Base-by-base conservation (phyloP, 2,329 filamentous ascomycete species). In the Venturia nashicola region DNA sequence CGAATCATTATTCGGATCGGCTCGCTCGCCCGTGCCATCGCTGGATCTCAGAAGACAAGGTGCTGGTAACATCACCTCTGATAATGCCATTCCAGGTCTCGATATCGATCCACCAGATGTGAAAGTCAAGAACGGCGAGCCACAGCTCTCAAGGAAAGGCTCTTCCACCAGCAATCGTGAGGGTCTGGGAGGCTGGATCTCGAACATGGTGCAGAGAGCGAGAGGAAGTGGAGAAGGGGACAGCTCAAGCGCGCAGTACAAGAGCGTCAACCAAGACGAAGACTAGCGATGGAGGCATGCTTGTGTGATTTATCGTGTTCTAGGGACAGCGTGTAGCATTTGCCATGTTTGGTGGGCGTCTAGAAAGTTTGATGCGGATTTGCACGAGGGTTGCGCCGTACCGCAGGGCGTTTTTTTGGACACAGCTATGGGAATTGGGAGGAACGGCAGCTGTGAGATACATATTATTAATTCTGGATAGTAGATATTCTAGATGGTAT, bases 91-190 rank as follows among this genome's bases (percentile, higher is more conserved):
- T 65, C 91, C 91, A 0, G 87, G 88, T 9, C 80, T 97, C 64
- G 86, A 91, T 69, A 89, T 97, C 64, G 86, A 95, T 48, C 89
- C 90, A 5, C 90, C 91, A 1, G 80, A 85, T 61, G 79, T 90
- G 2, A 74, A 77, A 36, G 75, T 80, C 54, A 73, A 76, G 48
- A 79, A 80, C 66, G 79, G 80, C 63, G 84, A 83, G 71, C 74
- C 78, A 12, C 73, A 77, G 59, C 72, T 76, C 62, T 65, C 67
- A 34, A 67, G 68, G 61, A 48, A 63, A 34, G 65, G 69, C 12
- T 65, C 69, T 43, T 62, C 69, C 18, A 70, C 69, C 69, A 69
- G 20, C 65, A 67, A 65, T 42, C 60, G 69, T n/a, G 83, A 87
- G 69, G 86, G 86, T 4, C 76, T 89, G 63, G 84, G 85, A 18